Evolutionary conservation across 2,329 filamentous ascomycete genomes (phyloP), one percentile per base, ranked within the genome.

Genomic region (Xylaria sp.): DNA sequence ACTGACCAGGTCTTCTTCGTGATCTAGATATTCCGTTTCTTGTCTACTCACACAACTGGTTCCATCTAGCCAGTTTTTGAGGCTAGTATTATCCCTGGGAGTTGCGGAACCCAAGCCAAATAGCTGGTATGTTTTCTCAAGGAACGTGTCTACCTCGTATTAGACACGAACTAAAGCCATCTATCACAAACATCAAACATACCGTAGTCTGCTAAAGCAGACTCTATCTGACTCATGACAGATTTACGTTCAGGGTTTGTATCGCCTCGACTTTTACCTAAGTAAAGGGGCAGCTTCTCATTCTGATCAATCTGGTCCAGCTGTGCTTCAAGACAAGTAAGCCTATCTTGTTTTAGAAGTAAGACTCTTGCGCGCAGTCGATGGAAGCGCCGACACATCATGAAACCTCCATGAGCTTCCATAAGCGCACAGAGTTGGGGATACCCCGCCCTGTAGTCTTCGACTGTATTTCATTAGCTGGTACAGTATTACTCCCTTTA

Each of bases 401-500:
- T 57, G 33, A 69, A 77, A 2, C 70, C 60, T 4, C 64, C 53
- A 47, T 76, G 54, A 1, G 73, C 57, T n/a, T 66, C 63, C 2
- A 75, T 60, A n/a, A 77, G 72, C 9, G 74, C 73, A 8, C 72
- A 60, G 52, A 69, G 74, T 9, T 66, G 70, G 25, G 74, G 75
- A 59, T 76, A 77, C 3, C 75, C 75, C 2, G 58, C 12, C 14
- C 52, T 64, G 59, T 69, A 71, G 28, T 73, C 68, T 40, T 75
- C 71, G 38, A 75, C 71, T 74, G 12, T 17, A 46, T 51, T 33
- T 33, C 11, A 33, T 33, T 33, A 33, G 31, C 31, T 11, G 31
- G 31, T 33, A 11, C 31, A 5, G 31, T 33, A 33, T 5, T 33
- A 33, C 31, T 5, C 11, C 5, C 31, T 5, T 33, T 5, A 33